Evolutionary conservation across 257 asterid genomes (phyloP).

Genomic region (Salvia splendens): DNA sequence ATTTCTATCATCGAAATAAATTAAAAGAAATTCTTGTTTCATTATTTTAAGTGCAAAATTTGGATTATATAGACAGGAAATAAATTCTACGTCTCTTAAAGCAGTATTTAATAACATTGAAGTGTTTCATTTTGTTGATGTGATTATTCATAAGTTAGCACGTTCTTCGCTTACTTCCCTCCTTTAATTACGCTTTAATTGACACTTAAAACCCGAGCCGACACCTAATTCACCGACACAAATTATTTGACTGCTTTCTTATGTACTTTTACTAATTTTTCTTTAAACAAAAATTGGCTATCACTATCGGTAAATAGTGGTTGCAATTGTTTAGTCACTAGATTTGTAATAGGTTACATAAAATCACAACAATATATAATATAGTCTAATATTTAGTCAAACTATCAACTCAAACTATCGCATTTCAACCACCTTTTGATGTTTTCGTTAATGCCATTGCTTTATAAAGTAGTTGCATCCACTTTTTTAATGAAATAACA

Average conservation of each 20-base stretch:
- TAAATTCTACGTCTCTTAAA: too few relatives aligned
- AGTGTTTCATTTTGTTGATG: not conserved
- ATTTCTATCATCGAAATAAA: too few relatives aligned
- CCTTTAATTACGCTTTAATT: constrained; percentile 27
- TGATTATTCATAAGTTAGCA: not conserved
- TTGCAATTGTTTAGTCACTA: too few relatives aligned
- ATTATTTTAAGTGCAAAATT: too few relatives aligned
- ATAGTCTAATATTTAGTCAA: not conserved
- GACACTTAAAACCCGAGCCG: not conserved
- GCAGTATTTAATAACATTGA: too few relatives aligned
- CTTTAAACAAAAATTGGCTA: too few relatives aligned
- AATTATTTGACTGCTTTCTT: not conserved
- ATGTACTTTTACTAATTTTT: too few relatives aligned
- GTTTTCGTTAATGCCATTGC: not conserved
- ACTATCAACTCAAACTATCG: not conserved
- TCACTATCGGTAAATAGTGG: too few relatives aligned
- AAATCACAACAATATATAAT: not conserved
- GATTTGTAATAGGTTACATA: too few relatives aligned
- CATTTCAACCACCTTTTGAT: not conserved
- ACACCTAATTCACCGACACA: constrained; percentile 20
- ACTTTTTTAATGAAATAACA: constrained; percentile 2
- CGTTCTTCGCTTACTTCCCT: not conserved
- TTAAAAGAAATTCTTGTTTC: too few relatives aligned
- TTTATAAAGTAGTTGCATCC: not conserved
- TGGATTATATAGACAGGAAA: too few relatives aligned